phyloP scores from a whole-genome alignment of 495 filamentous ascomycete species.

The Daldinia caldariorum region DNA sequence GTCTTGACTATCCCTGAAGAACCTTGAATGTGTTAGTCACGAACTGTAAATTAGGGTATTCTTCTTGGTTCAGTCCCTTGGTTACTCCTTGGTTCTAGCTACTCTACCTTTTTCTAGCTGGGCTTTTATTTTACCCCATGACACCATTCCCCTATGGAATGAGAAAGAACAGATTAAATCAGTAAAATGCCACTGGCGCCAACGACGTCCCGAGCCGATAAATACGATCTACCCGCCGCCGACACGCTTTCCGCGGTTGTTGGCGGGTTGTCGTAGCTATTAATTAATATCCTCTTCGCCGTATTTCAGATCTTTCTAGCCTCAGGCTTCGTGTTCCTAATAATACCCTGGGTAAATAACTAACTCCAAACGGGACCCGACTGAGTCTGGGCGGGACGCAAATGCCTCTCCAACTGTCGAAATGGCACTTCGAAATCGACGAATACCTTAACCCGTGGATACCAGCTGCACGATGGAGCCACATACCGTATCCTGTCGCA shows the following conservation, averaged over 20 bases:
- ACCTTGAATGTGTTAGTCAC: constrained; percentile 31
- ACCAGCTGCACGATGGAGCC: constrained; percentile 59
- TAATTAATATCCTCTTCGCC: not conserved
- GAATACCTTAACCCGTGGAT: constrained; percentile 68
- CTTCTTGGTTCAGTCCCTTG: constrained; percentile 14
- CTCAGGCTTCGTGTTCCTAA: not conserved
- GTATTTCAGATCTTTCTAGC: not conserved
- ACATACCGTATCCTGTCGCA: constrained; percentile 57
- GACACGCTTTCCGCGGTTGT: constrained; percentile 15
- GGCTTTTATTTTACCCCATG: constrained; percentile 12
- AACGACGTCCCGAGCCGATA: constrained; percentile 6
- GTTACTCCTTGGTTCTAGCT: not conserved
- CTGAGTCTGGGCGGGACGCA: constrained; percentile 2
- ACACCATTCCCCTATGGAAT: constrained; percentile 29
- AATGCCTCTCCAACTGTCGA: constrained; percentile 35
- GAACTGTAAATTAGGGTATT: constrained; percentile 11
- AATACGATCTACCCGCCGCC: constrained; percentile 21
- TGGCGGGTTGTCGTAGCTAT: not conserved
- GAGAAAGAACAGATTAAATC: constrained; percentile 22
- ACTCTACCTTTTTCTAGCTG: too few species aligned
- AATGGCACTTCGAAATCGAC: constrained; percentile 73
- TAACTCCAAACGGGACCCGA: not conserved
- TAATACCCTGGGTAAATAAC: constrained; percentile 3
- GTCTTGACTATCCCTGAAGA: constrained; percentile 24
- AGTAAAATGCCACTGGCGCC: constrained; percentile 9